phyloP scores from a whole-genome alignment of 1,139 yeast genomes.

The Geotrichum bryndzae region DNA sequence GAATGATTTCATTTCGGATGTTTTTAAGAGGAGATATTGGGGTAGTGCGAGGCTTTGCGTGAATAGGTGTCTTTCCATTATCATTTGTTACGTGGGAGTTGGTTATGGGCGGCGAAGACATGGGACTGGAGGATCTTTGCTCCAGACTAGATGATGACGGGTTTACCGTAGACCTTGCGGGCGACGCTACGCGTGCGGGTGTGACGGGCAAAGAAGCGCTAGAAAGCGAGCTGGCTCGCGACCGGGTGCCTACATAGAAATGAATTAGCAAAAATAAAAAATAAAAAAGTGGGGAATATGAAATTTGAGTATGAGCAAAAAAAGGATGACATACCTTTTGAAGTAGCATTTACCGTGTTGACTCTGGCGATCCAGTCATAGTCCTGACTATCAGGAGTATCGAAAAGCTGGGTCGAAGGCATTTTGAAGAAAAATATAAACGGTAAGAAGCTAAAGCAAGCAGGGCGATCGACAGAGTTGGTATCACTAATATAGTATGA shows the following conservation, averaged over 20 bases:
- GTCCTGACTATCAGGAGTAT: constrained; percentile 6
- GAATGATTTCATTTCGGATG: not conserved
- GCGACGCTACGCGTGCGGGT: not conserved
- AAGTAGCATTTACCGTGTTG: constrained; percentile 5
- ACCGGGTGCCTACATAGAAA: constrained; percentile 1
- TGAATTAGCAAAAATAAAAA: not conserved
- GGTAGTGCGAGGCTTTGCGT: not conserved
- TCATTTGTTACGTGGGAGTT: constrained; percentile 16
- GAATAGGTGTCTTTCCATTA: not conserved
- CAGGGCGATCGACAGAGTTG: not conserved
- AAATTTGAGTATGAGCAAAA: not conserved
- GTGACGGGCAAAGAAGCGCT: constrained; percentile 20
- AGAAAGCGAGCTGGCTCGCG: not conserved
- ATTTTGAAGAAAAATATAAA: not conserved
- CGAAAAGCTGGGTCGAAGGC: not conserved
- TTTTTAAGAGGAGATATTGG: not conserved
- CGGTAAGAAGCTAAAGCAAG: not conserved
- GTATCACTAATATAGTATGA: not conserved
- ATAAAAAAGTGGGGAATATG: not conserved
- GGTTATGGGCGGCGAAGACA: constrained; percentile 30
- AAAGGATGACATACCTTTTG: constrained; percentile 1
- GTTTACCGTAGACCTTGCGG: constrained; percentile 9
- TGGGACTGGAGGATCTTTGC: constrained; percentile 34
- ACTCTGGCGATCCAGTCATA: constrained; percentile 14
- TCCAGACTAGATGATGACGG: constrained; percentile 11